Conservation (phyloP, 805 yeast genomes). For the Middelhovenomyces tepae region DNA sequence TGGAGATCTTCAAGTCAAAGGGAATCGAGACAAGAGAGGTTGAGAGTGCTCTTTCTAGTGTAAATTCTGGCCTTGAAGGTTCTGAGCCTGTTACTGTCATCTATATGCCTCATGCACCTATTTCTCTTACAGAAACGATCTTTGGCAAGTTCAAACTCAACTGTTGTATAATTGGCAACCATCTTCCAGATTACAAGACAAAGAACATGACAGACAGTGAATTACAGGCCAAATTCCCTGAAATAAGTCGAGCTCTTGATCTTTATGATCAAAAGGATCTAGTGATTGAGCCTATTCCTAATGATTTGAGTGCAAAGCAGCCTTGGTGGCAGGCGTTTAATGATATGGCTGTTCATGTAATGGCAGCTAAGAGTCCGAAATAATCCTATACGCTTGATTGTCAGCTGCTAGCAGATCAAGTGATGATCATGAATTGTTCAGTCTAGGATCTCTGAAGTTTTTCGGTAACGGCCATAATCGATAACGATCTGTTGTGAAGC, state of each 20-base stretch:
- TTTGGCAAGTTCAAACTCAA: slow-evolving; percentile 7
- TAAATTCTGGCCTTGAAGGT: background rate
- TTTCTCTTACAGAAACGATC: slow-evolving; percentile 25
- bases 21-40: slow-evolving; percentile 12
- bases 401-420: slow-evolving; percentile 46
- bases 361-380: background rate
- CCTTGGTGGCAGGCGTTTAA: slow-evolving; percentile 4
- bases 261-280: background rate
- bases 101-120: slow-evolving; percentile 72
- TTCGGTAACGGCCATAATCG: no score
- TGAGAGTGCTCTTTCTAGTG: background rate
- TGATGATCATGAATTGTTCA: slow-evolving; percentile 43
- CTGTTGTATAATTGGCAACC: slow-evolving; percentile 21
- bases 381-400: slow-evolving; percentile 15
- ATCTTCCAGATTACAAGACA: slow-evolving; percentile 14
- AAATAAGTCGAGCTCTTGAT: no score
- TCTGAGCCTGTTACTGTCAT: slow-evolving; percentile 12
- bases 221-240: no score
- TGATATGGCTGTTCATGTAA: slow-evolving; percentile 1
- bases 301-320: slow-evolving; percentile 1
- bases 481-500: no score
- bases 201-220: slow-evolving; percentile 29
- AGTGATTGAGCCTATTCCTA: slow-evolving; percentile 3
- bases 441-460: slow-evolving; percentile 21
- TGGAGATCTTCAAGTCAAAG: slow-evolving; percentile 22